Evolutionary conservation across 495 filamentous ascomycete species (phyloP), one percentile per base, ranked within the genome.

Genomic region (Penicillium malachiteum): DNA sequence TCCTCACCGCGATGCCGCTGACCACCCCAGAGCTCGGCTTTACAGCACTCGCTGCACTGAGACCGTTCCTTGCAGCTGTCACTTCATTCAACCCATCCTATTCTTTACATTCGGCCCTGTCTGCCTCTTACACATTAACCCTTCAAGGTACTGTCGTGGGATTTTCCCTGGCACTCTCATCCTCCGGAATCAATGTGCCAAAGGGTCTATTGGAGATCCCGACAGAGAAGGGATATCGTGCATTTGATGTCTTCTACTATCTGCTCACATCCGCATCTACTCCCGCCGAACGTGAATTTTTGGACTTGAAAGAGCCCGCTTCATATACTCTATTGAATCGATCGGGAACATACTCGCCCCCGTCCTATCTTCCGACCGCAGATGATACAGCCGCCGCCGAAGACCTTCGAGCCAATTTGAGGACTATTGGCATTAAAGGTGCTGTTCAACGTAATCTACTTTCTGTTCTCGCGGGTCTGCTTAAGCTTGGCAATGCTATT

Each of bases 221-320:
- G 0, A 69, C 83, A 0, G 85, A 96, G 65, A 54, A 84, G 7
- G 94, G 95, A 17, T 91, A 89, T 66, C 86, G 94, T 54, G 94
- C 93, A n/a, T 98, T 97, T 62, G 92, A 98, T 66, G 95, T 92
- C 30, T 98, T 97, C 70, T 98, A 98, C 73, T 97, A 97, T 60
- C 84, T 98, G 3, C 78, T 96, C 18, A 95, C 92, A 1, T 90
- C 88, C 30, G 87, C 90, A 12, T 95, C 94, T 0, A 95, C 92
- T 2, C 88, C 87, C 1, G 91, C 91, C 1, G 94, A 98, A 74
- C 81, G 91, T 37, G 92, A 97, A 66, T 96, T 91, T 52, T 77
- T 98, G n/a, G 86, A 87, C 41, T 78, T 98, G 33, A 89, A 92
- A 71, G 80, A 83, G n/a, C 82, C 88, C 2, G 87, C 88, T 2